Evolutionary conservation across 257 asterid species (phyloP).

Genomic region (Solanum lignicaule): DNA sequence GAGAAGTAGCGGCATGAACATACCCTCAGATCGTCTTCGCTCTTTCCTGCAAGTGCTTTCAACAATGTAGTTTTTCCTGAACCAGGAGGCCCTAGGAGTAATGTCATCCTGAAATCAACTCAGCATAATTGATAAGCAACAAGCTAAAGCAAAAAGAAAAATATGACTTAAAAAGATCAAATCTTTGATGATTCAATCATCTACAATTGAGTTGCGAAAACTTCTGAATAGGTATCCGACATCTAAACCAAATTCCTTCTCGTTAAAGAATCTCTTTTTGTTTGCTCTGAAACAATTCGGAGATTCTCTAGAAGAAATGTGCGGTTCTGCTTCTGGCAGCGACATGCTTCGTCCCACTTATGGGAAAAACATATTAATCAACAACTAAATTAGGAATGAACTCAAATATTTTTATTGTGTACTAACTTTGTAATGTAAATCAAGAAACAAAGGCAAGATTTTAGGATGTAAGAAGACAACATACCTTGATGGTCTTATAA

Average conservation of each 20-base stretch:
- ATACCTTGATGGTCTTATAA: slow-evolving; percentile 76
- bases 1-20: background rate
- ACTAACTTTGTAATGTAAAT: background rate
- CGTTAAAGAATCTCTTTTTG: background rate
- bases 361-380: background rate
- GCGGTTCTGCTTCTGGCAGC: background rate
- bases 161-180: background rate
- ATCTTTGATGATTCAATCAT: background rate
- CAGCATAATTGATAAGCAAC: background rate
- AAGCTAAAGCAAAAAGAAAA: background rate
- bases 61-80: slow-evolving; percentile 82
- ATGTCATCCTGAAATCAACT: slow-evolving; percentile 50
- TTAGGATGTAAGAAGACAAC: background rate
- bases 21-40: slow-evolving; percentile 69
- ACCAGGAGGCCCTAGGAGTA: slow-evolving; percentile 90
- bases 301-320: background rate
- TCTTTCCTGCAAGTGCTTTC: slow-evolving; percentile 69
- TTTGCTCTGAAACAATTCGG: background rate
- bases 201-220: background rate
- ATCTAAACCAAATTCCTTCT: background rate
- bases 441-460: background rate
- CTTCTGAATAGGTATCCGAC: background rate
- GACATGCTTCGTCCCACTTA: background rate
- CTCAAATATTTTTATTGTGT: background rate
- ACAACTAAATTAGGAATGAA: background rate